phyloP scores from a whole-genome alignment of 495 filamentous ascomycete genomes.

The Hyaloscypha finlandica region DNA sequence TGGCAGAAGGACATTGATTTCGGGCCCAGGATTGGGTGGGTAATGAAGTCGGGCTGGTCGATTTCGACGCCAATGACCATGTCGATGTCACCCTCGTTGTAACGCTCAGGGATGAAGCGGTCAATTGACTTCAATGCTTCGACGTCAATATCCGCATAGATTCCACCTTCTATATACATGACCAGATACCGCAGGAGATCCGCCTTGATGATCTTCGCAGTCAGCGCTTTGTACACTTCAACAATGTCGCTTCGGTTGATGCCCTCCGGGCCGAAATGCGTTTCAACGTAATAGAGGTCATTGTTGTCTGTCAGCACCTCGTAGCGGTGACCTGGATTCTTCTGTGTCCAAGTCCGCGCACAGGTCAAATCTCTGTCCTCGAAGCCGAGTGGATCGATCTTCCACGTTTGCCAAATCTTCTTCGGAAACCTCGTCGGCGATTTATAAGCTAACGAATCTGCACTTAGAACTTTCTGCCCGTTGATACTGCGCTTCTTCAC shows the following conservation, averaged over 20 bases:
- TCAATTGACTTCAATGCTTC: conserved; percentile 47
- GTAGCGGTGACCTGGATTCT: conserved; percentile 61
- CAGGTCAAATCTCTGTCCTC: conserved; percentile 53
- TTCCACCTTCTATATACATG: conserved; percentile 54
- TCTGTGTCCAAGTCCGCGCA: conserved; percentile 57
- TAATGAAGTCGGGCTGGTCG: conserved; percentile 59
- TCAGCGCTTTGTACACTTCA: conserved; percentile 55
- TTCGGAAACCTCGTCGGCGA: conserved; percentile 37
- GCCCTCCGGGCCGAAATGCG: conserved; percentile 56
- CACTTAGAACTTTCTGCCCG: conserved; percentile 18
- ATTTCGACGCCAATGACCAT: conserved; percentile 68
- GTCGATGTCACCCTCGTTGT: conserved; percentile 50
- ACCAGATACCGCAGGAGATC: conserved; percentile 56
- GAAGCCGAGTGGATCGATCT: conserved; percentile 58
- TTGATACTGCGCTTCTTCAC: background rate
- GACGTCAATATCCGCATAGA: conserved; percentile 54
- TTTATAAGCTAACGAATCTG: background rate
- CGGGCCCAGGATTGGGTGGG: conserved; percentile 62
- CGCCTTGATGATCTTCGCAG: conserved; percentile 57
- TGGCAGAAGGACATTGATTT: conserved; percentile 67
- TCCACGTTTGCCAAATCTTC: conserved; percentile 73
- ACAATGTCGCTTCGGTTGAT: conserved; percentile 64
- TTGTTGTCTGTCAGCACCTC: conserved; percentile 67
- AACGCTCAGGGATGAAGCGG: conserved; percentile 42
- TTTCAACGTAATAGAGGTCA: conserved; percentile 58